A percentile compares a stretch with the other conserved stretches of the same genome.
Conservation (phyloP, 768 basidiomycete species). For the Naganishia onofrii region DNA sequence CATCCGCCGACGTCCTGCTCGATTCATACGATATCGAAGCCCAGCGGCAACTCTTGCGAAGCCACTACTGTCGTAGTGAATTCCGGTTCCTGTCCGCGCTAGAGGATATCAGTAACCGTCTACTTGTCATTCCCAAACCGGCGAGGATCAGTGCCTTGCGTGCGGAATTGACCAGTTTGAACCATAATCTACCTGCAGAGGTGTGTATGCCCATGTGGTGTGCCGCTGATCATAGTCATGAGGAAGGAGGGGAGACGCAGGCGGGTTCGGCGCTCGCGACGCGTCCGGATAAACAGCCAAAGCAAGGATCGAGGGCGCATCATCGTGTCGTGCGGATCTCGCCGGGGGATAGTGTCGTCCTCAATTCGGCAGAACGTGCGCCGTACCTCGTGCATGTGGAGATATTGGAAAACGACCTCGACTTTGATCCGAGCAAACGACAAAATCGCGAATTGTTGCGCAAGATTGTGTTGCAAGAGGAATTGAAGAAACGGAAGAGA, state of each 20-base stretch:
- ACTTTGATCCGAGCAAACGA: conserved; percentile 81
- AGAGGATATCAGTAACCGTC: conserved; percentile 86
- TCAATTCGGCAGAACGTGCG: conserved; percentile 94
- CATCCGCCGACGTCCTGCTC: conserved; percentile 57
- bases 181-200: conserved; percentile 94
- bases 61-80: conserved; percentile 89
- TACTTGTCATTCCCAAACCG: conserved; percentile 86
- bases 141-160: conserved; percentile 93
- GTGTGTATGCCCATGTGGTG: conserved; percentile 60
- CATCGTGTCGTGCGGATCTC: conserved; percentile 96
- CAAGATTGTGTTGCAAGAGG: conserved; percentile 53
- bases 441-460: conserved; percentile 80
- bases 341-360: conserved; percentile 92
- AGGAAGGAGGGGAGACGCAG: conserved; percentile 51
- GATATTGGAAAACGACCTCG: conserved; percentile 81
- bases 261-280: conserved; percentile 60
- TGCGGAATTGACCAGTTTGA: conserved; percentile 90
- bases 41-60: conserved; percentile 71
- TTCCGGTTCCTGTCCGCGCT: conserved; percentile 81
- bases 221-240: conserved; percentile 52
- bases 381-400: conserved; percentile 91
- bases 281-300: conserved; percentile 51
- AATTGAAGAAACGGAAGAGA: conserved; percentile 48
- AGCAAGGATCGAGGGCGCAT: conserved; percentile 63
- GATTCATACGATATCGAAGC: conserved; percentile 66